phyloP scores from a whole-genome alignment of 345 rosid species.

The Populus ilicifolia region DNA sequence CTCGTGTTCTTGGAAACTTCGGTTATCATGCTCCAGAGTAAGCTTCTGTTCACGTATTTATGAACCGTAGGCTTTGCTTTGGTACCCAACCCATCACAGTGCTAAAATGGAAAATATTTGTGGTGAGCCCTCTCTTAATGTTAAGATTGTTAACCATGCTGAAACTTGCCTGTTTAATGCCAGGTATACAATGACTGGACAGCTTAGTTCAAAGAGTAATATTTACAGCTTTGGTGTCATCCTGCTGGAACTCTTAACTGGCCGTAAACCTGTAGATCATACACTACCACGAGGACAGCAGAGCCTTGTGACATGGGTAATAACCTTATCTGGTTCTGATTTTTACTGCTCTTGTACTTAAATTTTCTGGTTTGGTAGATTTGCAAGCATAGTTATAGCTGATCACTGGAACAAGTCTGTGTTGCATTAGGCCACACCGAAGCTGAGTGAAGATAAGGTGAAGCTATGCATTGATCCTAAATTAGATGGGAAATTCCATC shows the following conservation, averaged over 20 bases:
- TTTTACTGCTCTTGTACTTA: no score
- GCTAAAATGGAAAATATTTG: not conserved
- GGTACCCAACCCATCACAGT: no score
- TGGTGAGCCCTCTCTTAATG: no score
- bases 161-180: not conserved
- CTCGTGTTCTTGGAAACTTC: conserved; percentile 92
- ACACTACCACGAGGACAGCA: conserved; percentile 39
- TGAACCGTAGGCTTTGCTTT: no score
- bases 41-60: conserved; percentile 9
- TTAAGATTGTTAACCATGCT: no score
- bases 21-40: conserved; percentile 99
- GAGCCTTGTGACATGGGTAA: conserved; percentile 40
- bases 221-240: conserved; percentile 38
- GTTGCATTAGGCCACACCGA: conserved; percentile 71
- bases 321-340: not conserved
- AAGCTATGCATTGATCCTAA: conserved; percentile 89
- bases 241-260: conserved; percentile 35
- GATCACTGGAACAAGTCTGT: not conserved
- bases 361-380: no score
- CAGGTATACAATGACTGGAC: conserved; percentile 42
- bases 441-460: conserved; percentile 88
- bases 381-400: not conserved
- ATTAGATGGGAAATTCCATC: conserved; percentile 76
- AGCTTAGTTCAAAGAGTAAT: conserved; percentile 32
- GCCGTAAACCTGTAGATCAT: conserved; percentile 38